Percentiles rank a stretch among this genome's conserved stretches.
Conservation (phyloP, 345 rosid genomes). For the Euphorbia peplus region DNA sequence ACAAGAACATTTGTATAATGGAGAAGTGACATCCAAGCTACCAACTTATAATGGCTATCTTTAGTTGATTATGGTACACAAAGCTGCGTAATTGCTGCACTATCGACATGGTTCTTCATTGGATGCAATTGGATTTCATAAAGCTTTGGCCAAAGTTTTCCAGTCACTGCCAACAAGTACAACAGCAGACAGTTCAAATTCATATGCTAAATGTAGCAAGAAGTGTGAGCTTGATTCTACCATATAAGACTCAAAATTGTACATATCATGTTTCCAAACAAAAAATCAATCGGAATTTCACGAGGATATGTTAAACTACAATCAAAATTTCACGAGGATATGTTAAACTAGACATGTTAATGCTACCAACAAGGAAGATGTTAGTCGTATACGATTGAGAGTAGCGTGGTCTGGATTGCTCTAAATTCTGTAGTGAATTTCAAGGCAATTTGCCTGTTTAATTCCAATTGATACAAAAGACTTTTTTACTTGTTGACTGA, state of each 20-base stretch:
- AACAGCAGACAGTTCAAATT: neutral
- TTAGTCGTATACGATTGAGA: neutral
- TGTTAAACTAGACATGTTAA: neutral
- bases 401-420: neutral
- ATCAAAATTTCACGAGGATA: neutral
- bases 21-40: neutral
- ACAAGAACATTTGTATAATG: neutral
- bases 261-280: neutral
- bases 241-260: neutral
- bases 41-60: neutral
- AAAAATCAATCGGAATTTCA: neutral
- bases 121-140: conserved; percentile 68
- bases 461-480: neutral
- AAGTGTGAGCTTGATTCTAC: neutral
- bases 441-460: neutral
- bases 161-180: conserved; percentile 58
- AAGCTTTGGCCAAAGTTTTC: conserved; percentile 84
- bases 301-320: neutral
- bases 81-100: conserved; percentile 33
- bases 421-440: neutral
- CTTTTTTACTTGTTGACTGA: too few relatives aligned
- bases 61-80: conserved; percentile 37
- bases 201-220: neutral
- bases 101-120: conserved; percentile 16
- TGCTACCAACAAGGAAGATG: neutral